A percentile compares a stretch with the other conserved stretches of the same genome.
Conservation (phyloP, 2,329 filamentous ascomycete genomes). For the Diaporthe batatas region DNA sequence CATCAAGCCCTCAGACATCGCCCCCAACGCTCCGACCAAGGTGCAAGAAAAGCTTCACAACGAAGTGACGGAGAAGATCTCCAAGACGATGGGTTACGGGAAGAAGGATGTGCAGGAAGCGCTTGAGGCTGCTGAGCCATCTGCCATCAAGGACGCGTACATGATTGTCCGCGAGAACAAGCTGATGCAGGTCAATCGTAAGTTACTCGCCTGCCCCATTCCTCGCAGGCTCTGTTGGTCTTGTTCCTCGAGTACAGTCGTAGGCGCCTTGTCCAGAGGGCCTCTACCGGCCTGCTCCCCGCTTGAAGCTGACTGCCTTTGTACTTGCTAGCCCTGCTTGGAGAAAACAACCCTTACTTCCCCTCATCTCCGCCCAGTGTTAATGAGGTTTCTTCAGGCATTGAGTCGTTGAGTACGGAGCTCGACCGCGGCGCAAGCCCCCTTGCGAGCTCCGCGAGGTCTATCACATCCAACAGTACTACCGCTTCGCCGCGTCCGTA, state of each 20-base stretch:
- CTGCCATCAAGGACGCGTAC: conserved; percentile 98
- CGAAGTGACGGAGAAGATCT: conserved; percentile 93
- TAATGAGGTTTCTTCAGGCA: conserved; percentile 66
- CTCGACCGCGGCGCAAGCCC: conserved; percentile 60
- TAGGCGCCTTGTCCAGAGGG: neutral
- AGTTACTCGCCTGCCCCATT: conserved; percentile 56
- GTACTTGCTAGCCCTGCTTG: conserved; percentile 60
- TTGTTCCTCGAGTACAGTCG: conserved; percentile 13
- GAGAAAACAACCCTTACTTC: conserved; percentile 58
- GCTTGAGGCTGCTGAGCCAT: conserved; percentile 90
- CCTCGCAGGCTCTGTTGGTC: neutral
- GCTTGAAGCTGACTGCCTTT: conserved; percentile 46
- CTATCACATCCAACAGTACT: conserved; percentile 63
- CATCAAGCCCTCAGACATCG: conserved; percentile 85
- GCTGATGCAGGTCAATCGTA: conserved; percentile 94
- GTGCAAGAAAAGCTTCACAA: conserved; percentile 92
- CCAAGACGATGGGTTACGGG: conserved; percentile 97
- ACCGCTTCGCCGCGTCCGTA: conserved; percentile 67
- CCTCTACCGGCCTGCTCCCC: conserved; percentile 11
- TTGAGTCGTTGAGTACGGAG: conserved; percentile 54
- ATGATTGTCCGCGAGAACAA: conserved; percentile 98
- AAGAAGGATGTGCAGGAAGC: conserved; percentile 96
- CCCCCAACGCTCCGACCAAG: conserved; percentile 80
- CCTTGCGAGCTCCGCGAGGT: conserved; percentile 68
- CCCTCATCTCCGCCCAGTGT: conserved; percentile 61